phyloP scores from a whole-genome alignment of 495 filamentous ascomycete genomes.

The Lophiostoma macrostomum region DNA sequence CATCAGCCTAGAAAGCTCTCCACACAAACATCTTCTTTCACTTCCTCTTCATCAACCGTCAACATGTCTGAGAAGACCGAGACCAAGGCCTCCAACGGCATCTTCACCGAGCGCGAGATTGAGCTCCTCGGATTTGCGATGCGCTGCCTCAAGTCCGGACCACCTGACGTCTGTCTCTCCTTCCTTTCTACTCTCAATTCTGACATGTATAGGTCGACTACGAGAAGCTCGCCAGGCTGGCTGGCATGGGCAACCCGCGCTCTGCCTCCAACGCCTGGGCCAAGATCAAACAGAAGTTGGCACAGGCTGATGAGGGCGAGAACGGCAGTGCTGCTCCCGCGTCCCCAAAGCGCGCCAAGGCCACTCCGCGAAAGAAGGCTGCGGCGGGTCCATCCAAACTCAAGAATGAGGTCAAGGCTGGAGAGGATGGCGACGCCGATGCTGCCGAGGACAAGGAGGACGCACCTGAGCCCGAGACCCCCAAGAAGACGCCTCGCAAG shows the following conservation, averaged over 20 bases:
- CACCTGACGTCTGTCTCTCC: slow-evolving; percentile 23
- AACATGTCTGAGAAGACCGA: slow-evolving; percentile 16
- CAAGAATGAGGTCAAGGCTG: no score
- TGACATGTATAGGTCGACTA: slow-evolving; percentile 34
- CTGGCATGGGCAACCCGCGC: slow-evolving; percentile 44
- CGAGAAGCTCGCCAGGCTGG: slow-evolving; percentile 32
- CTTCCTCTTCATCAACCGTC: slow-evolving; percentile 5
- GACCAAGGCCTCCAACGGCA: neutral
- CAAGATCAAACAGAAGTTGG: slow-evolving; percentile 49
- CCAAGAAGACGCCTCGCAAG: slow-evolving; percentile 26
- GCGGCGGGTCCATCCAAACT: no score
- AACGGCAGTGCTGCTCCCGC: neutral
- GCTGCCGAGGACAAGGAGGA: slow-evolving; percentile 1
- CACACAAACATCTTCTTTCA: neutral
- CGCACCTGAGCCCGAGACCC: no score
- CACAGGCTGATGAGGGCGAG: neutral
- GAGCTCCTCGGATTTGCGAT: slow-evolving; percentile 28
- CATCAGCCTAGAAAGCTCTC: neutral
- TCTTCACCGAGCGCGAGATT: slow-evolving; percentile 30
- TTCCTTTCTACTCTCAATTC: neutral
- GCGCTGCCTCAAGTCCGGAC: slow-evolving; percentile 29
- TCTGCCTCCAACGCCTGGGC: slow-evolving; percentile 51
- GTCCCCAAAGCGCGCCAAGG: slow-evolving; percentile 2
- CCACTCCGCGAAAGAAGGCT: slow-evolving; percentile 18
- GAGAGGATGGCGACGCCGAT: slow-evolving; percentile 5